Conservation (phyloP, 140 eudicot genomes). For the Senecio squalidus region DNA sequence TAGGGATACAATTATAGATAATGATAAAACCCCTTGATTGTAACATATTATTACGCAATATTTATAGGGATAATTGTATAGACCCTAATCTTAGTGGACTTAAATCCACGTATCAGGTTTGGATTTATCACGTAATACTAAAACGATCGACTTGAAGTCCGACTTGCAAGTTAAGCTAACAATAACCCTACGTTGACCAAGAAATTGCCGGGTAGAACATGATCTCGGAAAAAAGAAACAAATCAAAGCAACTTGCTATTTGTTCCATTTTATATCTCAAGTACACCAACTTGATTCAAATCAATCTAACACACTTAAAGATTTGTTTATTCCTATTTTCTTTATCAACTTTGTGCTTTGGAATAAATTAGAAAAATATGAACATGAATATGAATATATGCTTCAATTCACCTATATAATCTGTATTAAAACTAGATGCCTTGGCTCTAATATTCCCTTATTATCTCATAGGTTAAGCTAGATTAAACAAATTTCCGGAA, state of each 20-base stretch:
- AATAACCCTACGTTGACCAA: too few relatives aligned
- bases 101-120: too few relatives aligned
- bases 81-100: too few relatives aligned
- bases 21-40: too few relatives aligned
- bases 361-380: slow-evolving; percentile 29
- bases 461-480: slow-evolving; percentile 18
- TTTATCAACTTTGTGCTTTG: slow-evolving; percentile 23
- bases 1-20: too few relatives aligned
- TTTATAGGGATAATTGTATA: too few relatives aligned
- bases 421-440: slow-evolving; percentile 24
- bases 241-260: background rate
- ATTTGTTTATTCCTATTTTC: slow-evolving; percentile 29
- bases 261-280: background rate
- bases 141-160: too few relatives aligned
- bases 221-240: too few relatives aligned
- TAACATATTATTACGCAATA: too few relatives aligned
- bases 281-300: slow-evolving; percentile 9
- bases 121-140: too few relatives aligned
- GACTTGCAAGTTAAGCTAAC: too few relatives aligned
- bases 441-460: slow-evolving; percentile 27
- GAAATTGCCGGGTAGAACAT: too few relatives aligned
- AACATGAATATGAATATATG: slow-evolving; percentile 40
- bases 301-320: slow-evolving; percentile 24
- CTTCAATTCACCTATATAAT: slow-evolving; percentile 20
- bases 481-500: slow-evolving; percentile 1